These are phyloP conservation scores for Fallopia convolvulus DNA, from an alignment of 148 eudicot species.

Conservation along the genomic window DNA sequence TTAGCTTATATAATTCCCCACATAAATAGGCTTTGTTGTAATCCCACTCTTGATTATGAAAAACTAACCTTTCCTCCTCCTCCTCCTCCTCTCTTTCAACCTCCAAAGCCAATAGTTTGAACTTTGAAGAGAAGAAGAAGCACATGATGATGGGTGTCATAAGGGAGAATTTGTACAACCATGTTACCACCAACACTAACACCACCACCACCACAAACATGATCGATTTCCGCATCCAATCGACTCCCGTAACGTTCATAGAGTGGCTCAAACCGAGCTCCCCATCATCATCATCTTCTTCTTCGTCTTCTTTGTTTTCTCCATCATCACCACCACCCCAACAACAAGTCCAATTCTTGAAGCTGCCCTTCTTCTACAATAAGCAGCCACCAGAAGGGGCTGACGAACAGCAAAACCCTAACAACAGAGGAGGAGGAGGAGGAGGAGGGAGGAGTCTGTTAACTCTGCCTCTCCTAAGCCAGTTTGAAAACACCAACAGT, in stretches of 20 bases:
- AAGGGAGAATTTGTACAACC: slow-evolving; percentile 21
- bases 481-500: neutral
- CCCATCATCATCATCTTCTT: slow-evolving; percentile 20
- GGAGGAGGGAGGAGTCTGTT: slow-evolving; percentile 1
- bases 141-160: slow-evolving; percentile 12
- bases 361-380: slow-evolving; percentile 4
- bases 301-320: slow-evolving; percentile 21
- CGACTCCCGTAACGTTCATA: slow-evolving; percentile 32
- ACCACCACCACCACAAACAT: neutral
- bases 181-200: neutral
- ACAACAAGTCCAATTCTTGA: slow-evolving; percentile 6
- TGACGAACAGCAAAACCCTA: neutral
- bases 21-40: neutral
- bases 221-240: neutral
- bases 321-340: slow-evolving; percentile 19
- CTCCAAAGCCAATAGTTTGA: neutral
- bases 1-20: neutral
- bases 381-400: neutral
- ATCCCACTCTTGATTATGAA: neutral
- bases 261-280: slow-evolving; percentile 49
- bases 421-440: slow-evolving; percentile 3
- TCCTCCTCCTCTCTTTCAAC: neutral
- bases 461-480: slow-evolving; percentile 50
- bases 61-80: neutral
- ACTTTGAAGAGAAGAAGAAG: slow-evolving; percentile 14